phyloP scores from a whole-genome alignment of 495 filamentous ascomycete genomes.

The Neurospora sp. region DNA sequence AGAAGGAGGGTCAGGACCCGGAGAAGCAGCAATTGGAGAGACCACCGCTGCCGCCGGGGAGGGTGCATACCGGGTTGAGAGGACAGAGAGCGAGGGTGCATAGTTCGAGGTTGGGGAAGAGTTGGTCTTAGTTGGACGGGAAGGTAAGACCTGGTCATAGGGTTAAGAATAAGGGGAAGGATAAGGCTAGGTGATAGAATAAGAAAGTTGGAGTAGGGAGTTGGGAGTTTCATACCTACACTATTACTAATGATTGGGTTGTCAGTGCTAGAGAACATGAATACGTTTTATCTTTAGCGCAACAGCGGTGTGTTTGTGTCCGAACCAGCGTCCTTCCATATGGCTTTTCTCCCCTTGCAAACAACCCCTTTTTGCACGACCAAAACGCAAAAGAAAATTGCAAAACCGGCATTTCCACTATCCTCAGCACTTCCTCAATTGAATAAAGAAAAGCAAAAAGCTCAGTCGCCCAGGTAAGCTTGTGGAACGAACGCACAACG shows the following conservation, averaged over 20 bases:
- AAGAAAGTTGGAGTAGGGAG: background rate
- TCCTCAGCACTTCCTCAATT: background rate
- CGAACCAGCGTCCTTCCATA: too few species aligned
- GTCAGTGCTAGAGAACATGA: background rate
- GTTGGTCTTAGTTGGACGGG: background rate
- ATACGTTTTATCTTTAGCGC: background rate
- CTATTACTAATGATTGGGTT: background rate
- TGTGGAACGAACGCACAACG: background rate
- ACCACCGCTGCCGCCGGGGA: background rate
- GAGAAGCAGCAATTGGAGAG: background rate
- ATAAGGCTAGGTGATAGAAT: background rate
- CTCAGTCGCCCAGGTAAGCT: background rate
- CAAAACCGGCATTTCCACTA: background rate
- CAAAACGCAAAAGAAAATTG: background rate
- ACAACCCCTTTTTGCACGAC: too few species aligned
- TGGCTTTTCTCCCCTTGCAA: too few species aligned
- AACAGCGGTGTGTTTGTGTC: background rate
- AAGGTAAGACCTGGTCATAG: background rate
- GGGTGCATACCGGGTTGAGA: background rate
- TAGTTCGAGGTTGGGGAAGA: background rate
- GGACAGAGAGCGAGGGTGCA: background rate
- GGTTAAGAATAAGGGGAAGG: background rate
- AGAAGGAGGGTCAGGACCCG: constrained; percentile 1
- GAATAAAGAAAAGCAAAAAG: background rate
- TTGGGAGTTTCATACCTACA: background rate